These are phyloP conservation scores for Ascochyta clinopodiicola DNA, from an alignment of 2,329 filamentous ascomycete genomes.

Conservation along the genomic window DNA sequence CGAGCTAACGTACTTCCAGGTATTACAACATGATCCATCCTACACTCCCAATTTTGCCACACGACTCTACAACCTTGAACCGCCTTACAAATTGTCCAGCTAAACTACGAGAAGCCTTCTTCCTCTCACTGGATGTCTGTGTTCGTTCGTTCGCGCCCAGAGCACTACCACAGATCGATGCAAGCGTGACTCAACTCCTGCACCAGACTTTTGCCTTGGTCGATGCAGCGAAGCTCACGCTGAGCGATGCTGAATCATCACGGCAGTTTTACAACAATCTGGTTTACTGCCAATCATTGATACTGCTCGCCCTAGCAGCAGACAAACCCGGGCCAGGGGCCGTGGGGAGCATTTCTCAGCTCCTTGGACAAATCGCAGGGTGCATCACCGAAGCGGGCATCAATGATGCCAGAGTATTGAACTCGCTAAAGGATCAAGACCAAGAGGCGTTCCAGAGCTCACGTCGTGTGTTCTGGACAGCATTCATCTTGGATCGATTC, in stretches of 20 bases:
- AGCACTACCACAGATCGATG: slow-evolving; percentile 35
- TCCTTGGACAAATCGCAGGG: slow-evolving; percentile 42
- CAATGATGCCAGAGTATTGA: slow-evolving; percentile 38
- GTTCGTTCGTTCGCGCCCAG: slow-evolving; percentile 42
- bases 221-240: slow-evolving; percentile 37
- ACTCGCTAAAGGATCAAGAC: slow-evolving; percentile 39
- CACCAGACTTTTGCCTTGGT: slow-evolving; percentile 38
- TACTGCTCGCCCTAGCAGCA: slow-evolving; percentile 42
- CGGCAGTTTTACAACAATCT: slow-evolving; percentile 42
- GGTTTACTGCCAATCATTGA: slow-evolving; percentile 43
- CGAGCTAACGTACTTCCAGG: slow-evolving; percentile 29
- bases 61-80: slow-evolving; percentile 41
- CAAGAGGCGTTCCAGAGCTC: slow-evolving; percentile 37
- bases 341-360: slow-evolving; percentile 36
- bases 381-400: slow-evolving; percentile 40
- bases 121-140: slow-evolving; percentile 42
- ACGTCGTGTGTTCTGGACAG: slow-evolving; percentile 46
- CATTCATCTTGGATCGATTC: slow-evolving; percentile 48
- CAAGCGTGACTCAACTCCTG: slow-evolving; percentile 35
- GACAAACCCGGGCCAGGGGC: slow-evolving; percentile 40
- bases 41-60: slow-evolving; percentile 43
- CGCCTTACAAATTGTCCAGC: slow-evolving; percentile 44
- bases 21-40: slow-evolving; percentile 48
- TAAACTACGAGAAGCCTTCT: slow-evolving; percentile 47
- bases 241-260: slow-evolving; percentile 35